Evolutionary conservation across 257 asterid genomes (phyloP).

Genomic region (Nyctanthes arbortristis): DNA sequence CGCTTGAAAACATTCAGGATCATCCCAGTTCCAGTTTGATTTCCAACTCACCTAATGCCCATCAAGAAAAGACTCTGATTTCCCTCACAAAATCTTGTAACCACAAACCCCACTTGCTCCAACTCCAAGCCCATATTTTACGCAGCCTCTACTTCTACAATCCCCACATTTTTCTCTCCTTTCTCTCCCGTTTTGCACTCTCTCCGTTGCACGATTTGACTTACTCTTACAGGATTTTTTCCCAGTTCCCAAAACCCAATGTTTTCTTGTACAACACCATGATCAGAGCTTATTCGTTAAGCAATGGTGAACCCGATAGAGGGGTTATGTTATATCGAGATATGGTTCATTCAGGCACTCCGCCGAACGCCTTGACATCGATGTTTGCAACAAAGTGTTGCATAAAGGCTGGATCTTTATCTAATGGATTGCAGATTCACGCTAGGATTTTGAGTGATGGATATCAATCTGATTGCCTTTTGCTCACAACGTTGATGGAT

Average conservation of each 20-base stretch:
- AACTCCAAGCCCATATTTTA: conserved; percentile 66
- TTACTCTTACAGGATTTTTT: conserved; percentile 50
- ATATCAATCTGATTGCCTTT: conserved; percentile 40
- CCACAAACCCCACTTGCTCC: conserved; percentile 49
- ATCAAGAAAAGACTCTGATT: conserved; percentile 38
- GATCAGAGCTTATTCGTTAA: conserved; percentile 64
- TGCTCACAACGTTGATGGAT: conserved; percentile 70
- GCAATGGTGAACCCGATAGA: conserved; percentile 36
- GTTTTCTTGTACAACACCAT: conserved; percentile 52
- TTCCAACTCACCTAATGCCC: conserved; percentile 11
- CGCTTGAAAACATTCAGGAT: neutral
- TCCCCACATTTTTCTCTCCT: conserved; percentile 53
- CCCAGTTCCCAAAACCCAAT: conserved; percentile 47
- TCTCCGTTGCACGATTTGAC: conserved; percentile 54
- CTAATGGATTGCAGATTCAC: conserved; percentile 62
- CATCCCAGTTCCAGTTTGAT: neutral
- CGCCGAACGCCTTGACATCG: conserved; percentile 54
- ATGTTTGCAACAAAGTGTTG: conserved; percentile 66
- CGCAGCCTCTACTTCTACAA: conserved; percentile 47
- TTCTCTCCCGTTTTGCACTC: conserved; percentile 56
- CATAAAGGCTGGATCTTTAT: conserved; percentile 45
- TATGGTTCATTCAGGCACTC: conserved; percentile 46
- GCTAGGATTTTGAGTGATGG: conserved; percentile 60
- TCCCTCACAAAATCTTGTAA: conserved; percentile 60
- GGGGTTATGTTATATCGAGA: conserved; percentile 57